Base-by-base conservation (phyloP, 352 stramenopile species). In the Phytopythium kandeliae region DNA sequence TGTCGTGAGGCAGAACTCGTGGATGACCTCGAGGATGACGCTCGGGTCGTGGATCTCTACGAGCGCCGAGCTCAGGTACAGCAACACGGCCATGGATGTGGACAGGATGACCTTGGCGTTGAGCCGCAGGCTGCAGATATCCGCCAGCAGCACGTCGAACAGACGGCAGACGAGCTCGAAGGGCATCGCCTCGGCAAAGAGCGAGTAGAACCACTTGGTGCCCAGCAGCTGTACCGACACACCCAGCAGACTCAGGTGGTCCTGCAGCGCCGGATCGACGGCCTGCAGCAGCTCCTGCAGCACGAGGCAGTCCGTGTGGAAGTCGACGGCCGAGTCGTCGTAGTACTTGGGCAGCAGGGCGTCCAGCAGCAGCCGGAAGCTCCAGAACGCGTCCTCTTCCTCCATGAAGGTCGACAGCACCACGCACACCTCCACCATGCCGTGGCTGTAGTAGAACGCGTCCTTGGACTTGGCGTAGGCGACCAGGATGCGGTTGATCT, bases 121-220 rank as follows among this genome's bases (percentile, higher is more conserved):
- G 46, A 85, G 54, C 16, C 65, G 61, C 7, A 62, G 60, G 40
- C 68, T 62, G 62, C 71, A 85, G 55, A 88, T 80, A 59, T 91
- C 80, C 12, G 76, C 73, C 15, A 91, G 75, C 52, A 91, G 59
- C 16, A 88, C 71, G 52, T 91, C 80, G 44, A 88, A 91, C 0
- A 91, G 68, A 12, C 80, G 69, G 36, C 77, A 89, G 22, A 89
- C 80, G 53, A 91, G 56, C 35, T 89, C 71, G 54, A 91, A 86
- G 21, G 80, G 80, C 75, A 91, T 87, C 8, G 75, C 84, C 62
- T 91, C 80, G 53, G 80, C 80, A 36, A 89, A 89, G 63, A 91
- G 86, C 21, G 80, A 91, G 51, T 89, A 91, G 54, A 91, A 89
- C 80, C 80, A 91, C 62, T 89, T 91, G 28, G 80, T 91, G 51